Base-by-base conservation (phyloP, 768 basidiomycete species). In the Tylopilus subfusipes region DNA sequence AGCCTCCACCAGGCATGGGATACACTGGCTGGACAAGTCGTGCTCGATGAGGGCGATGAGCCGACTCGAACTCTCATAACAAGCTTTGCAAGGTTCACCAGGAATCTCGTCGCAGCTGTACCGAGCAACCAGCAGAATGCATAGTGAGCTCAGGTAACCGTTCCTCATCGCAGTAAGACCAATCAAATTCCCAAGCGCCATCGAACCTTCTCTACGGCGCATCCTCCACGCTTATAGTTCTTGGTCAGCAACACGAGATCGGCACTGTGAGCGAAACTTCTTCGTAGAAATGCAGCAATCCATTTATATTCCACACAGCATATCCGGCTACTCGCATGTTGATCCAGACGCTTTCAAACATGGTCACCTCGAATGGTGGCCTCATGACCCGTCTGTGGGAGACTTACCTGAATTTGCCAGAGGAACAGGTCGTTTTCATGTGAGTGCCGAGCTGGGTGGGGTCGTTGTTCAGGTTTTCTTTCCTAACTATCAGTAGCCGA, bases 41-140 rank as follows among this genome's bases (percentile, higher is more conserved):
- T 65, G 63, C 49, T 67, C 14, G 63, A 68, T 19, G 67, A 74
- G 46, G 68, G 54, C 21, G 58, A 76, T 52, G 56, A 65, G 12
- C 59, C 65, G 25, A 74, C 79, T 8, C 74, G 73, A 46, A 58
- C 62, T 1, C 66, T 83, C 12, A 77, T 78, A 54, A 72, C 71
- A n/a, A 76, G 74, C 60, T 63, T 92, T 21, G 86, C 84, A 9
- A 86, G 83, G 63, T 85, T 95, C 64, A 92, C 90, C 14, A 80
- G 94, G 55, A 95, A 97, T 66, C 71, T 94, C 11, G 83, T 90
- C 31, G 91, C 91, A 11, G 89, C 84, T 7, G 79, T 85, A 16
- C 77, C 82, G 9, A 66, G 68, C n/a, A 91, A 92, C 70, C 94
- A 97, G 66, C 63, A 68, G 38, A 74, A 72, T 54, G 86, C 88